These are phyloP conservation scores for Aurifilum marmelostoma DNA, from an alignment of 2,329 filamentous ascomycete species.

Conservation along the genomic window DNA sequence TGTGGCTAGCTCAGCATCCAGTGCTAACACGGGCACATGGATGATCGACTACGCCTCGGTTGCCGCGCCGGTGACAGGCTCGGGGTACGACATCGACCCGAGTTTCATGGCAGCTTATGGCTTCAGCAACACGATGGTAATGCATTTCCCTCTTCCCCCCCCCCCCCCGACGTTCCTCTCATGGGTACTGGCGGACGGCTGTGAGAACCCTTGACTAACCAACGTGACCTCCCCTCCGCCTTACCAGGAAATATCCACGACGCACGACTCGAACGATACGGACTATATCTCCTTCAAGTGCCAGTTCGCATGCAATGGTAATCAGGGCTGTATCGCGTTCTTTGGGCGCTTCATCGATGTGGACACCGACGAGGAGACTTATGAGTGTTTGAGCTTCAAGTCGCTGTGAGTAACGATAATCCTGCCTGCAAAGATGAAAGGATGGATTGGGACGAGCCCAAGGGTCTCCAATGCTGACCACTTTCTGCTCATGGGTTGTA, in stretches of 20 bases:
- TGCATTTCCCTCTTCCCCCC: background rate
- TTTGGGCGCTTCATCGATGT: slow-evolving; percentile 35
- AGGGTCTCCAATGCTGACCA: too few species aligned
- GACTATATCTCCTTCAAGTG: slow-evolving; percentile 38
- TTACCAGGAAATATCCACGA: slow-evolving; percentile 27
- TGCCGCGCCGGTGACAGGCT: slow-evolving; percentile 10
- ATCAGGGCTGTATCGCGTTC: slow-evolving; percentile 33
- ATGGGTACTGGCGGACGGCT: background rate
- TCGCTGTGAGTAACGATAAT: slow-evolving; percentile 24
- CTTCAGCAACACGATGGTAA: slow-evolving; percentile 27
- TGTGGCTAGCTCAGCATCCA: slow-evolving; percentile 13
- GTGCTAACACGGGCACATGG: slow-evolving; percentile 2
- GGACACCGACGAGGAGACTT: slow-evolving; percentile 21
- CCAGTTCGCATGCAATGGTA: slow-evolving; percentile 37
- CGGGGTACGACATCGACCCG: slow-evolving; percentile 26
- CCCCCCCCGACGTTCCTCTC: too few species aligned
- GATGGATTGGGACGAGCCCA: too few species aligned
- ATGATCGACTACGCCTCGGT: slow-evolving; percentile 20
- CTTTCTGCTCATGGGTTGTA: slow-evolving; percentile 16
- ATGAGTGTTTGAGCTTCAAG: slow-evolving; percentile 29
- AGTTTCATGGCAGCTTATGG: slow-evolving; percentile 17
- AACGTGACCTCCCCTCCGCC: background rate
- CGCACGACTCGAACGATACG: slow-evolving; percentile 26
- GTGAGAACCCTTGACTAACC: background rate
- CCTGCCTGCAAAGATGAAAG: background rate